Conservation (phyloP, 2,329 filamentous ascomycete species). For the Sclerotinia borealis region DNA sequence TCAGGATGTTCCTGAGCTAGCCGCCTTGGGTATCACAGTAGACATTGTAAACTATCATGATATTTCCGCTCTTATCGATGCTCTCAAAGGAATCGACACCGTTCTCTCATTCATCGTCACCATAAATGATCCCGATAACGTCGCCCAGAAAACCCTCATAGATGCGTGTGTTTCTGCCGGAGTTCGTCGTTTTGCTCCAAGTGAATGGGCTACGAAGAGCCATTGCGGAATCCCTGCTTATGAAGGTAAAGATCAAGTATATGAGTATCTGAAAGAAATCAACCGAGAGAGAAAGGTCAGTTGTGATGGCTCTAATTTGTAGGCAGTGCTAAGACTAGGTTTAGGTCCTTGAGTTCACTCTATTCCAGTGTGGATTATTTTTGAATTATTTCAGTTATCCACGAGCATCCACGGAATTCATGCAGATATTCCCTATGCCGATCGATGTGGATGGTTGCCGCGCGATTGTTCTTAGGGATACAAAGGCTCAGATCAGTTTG, state of each 20-base stretch:
- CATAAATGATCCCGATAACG: slow-evolving; percentile 27
- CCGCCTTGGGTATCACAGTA: slow-evolving; percentile 34
- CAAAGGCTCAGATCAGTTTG: slow-evolving; percentile 38
- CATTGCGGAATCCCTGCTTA: slow-evolving; percentile 39
- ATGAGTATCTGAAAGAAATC: slow-evolving; percentile 37
- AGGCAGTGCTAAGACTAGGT: background rate
- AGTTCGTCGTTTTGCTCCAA: slow-evolving; percentile 35
- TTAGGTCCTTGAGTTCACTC: slow-evolving; percentile 28
- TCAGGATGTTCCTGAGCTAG: background rate
- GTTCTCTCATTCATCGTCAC: slow-evolving; percentile 42
- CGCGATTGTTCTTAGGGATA: slow-evolving; percentile 39
- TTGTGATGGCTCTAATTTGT: background rate
- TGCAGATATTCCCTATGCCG: slow-evolving; percentile 33
- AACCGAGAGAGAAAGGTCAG: slow-evolving; percentile 37
- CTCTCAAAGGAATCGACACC: slow-evolving; percentile 43
- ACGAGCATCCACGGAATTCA: slow-evolving; percentile 34
- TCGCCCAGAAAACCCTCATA: slow-evolving; percentile 33
- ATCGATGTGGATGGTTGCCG: slow-evolving; percentile 34
- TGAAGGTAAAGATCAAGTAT: slow-evolving; percentile 37
- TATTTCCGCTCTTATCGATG: slow-evolving; percentile 13
- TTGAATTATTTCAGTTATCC: slow-evolving; percentile 43
- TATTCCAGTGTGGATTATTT: slow-evolving; percentile 46
- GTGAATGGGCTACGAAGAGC: slow-evolving; percentile 35
- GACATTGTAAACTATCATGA: slow-evolving; percentile 41
- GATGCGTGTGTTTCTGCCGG: slow-evolving; percentile 33